phyloP scores from a whole-genome alignment of 306 rosid genomes.

The Acacia confusa region DNA sequence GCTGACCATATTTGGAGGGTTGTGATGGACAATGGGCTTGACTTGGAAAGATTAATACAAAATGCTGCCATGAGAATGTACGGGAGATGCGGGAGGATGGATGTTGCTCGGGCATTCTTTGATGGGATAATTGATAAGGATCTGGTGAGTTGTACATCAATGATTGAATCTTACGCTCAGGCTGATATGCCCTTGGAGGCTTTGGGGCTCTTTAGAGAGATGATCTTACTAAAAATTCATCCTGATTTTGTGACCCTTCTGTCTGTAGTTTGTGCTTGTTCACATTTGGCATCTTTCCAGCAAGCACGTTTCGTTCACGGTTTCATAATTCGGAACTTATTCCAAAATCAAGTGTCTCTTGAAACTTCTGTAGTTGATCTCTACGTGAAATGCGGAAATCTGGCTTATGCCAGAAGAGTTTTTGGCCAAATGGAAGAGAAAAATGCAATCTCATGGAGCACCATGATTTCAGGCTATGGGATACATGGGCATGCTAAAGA shows the following conservation, averaged over 20 bases:
- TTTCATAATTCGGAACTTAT: constrained; percentile 19
- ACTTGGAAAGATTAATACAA: constrained; percentile 32
- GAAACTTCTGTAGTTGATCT: constrained; percentile 43
- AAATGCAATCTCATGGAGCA: constrained; percentile 50
- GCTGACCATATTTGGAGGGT: constrained; percentile 32
- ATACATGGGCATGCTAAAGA: constrained; percentile 42
- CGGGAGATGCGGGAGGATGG: constrained; percentile 44
- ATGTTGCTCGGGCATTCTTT: constrained; percentile 35
- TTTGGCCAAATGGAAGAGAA: constrained; percentile 40
- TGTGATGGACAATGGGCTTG: constrained; percentile 27
- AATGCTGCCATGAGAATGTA: constrained; percentile 50
- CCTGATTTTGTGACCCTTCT: constrained; percentile 45
- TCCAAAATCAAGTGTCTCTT: constrained; percentile 26
- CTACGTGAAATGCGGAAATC: constrained; percentile 49
- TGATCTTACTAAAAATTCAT: constrained; percentile 25
- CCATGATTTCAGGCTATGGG: constrained; percentile 51
- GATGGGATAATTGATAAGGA: constrained; percentile 41
- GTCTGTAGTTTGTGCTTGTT: constrained; percentile 39
- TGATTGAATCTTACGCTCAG: constrained; percentile 44
- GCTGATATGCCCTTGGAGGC: constrained; percentile 40
- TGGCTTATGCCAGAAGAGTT: constrained; percentile 36
- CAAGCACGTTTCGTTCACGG: constrained; percentile 46
- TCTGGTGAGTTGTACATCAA: constrained; percentile 51
- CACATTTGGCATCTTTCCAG: constrained; percentile 40
- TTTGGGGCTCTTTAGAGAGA: constrained; percentile 30